These are phyloP conservation scores for Strobilomyces echinocephalus DNA, from an alignment of 768 basidiomycete genomes.

Conservation along the genomic window DNA sequence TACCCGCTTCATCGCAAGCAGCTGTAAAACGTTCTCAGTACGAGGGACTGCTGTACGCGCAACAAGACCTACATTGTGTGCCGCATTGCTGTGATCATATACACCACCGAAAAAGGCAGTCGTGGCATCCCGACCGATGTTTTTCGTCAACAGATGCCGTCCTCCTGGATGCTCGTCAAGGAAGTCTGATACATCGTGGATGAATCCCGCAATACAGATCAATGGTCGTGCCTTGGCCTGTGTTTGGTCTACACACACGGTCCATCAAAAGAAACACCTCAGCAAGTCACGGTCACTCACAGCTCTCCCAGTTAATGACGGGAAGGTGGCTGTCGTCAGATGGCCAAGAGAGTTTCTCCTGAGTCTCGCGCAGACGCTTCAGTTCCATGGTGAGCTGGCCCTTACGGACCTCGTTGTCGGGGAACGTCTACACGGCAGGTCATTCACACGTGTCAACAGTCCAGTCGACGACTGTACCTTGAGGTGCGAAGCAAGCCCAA, in stretches of 20 bases:
- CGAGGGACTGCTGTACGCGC: background rate
- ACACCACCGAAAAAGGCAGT: slow-evolving; percentile 94
- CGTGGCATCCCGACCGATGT: slow-evolving; percentile 87
- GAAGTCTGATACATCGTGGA: slow-evolving; percentile 83
- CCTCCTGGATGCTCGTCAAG: slow-evolving; percentile 92
- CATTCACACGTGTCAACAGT: background rate
- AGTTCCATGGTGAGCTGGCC: slow-evolving; percentile 93
- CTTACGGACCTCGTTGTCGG: slow-evolving; percentile 73
- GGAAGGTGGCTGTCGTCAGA: slow-evolving; percentile 69
- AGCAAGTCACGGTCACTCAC: slow-evolving; percentile 37
- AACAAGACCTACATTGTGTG: slow-evolving; percentile 61
- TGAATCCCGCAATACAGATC: slow-evolving; percentile 86
- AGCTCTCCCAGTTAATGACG: slow-evolving; percentile 83
- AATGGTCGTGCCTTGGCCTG: slow-evolving; percentile 77
- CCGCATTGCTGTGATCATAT: slow-evolving; percentile 84
- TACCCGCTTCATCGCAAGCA: slow-evolving; percentile 50
- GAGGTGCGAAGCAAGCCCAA: slow-evolving; percentile 54
- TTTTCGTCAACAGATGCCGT: slow-evolving; percentile 73
- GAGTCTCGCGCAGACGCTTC: slow-evolving; percentile 75
- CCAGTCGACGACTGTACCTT: slow-evolving; percentile 33
- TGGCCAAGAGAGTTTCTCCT: slow-evolving; percentile 79
- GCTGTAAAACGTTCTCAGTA: slow-evolving; percentile 8
- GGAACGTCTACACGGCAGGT: slow-evolving; percentile 38
- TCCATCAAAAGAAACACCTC: background rate
- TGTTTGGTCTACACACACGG: slow-evolving; percentile 54